A percentile compares a stretch with the other conserved stretches of the same genome.
Evolutionary conservation across 139 green algal species (phyloP).

Genomic region (Microglena sp.): DNA sequence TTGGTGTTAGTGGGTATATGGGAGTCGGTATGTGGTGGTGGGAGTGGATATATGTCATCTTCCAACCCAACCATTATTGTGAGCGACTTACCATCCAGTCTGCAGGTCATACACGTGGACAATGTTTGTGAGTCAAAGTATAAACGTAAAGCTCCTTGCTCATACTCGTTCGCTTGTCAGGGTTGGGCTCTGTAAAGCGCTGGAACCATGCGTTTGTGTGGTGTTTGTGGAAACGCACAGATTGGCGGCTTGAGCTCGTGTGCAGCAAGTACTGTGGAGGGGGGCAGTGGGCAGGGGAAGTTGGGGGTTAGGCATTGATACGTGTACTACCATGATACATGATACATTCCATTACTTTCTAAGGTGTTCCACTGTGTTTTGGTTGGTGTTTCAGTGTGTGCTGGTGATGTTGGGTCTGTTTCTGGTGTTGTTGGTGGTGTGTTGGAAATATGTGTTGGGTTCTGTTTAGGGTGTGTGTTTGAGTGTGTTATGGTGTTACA

Average conservation of each 20-base stretch:
- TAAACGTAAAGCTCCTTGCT: conserved; percentile 76
- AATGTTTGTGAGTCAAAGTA: conserved; percentile 87
- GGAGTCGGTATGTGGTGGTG: not conserved
- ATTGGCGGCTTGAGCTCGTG: conserved; percentile 86
- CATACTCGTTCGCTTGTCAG: conserved; percentile 82
- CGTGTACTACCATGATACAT: not conserved
- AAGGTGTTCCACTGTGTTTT: not conserved
- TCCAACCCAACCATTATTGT: not conserved
- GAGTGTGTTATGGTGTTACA: not conserved
- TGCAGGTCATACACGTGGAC: conserved; percentile 66
- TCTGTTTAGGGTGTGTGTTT: not conserved
- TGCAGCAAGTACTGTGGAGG: conserved; percentile 78
- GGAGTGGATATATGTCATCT: not conserved
- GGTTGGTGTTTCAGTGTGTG: not conserved
- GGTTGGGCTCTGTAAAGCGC: conserved; percentile 80
- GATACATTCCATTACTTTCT: not conserved
- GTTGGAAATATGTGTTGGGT: not conserved
- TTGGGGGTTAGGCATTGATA: not conserved
- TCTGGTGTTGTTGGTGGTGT: not conserved
- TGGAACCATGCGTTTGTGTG: conserved; percentile 37
- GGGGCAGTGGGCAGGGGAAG: not conserved
- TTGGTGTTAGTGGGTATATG: too few species aligned
- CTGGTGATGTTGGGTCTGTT: not conserved
- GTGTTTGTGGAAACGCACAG: conserved; percentile 82
- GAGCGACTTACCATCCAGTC: conserved; percentile 14